Percentiles rank a stretch among this genome's conserved stretches.
Evolutionary conservation across 2,329 filamentous ascomycete genomes (phyloP).

Genomic region (Pseudogymnoascus sp.): DNA sequence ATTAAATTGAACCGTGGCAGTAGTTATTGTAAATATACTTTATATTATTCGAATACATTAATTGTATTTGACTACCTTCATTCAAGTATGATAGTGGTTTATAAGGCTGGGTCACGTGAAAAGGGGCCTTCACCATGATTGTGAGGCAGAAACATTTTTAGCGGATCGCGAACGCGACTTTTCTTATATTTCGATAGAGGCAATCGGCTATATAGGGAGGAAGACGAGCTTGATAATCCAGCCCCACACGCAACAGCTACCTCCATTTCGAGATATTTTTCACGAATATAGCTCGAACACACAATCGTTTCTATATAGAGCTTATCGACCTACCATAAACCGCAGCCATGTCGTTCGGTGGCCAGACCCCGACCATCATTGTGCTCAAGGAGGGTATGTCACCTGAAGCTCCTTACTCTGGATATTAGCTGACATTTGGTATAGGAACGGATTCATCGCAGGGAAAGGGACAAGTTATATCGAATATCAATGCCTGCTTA

Average conservation of each 20-base stretch:
- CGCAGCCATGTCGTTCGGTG: constrained; percentile 77
- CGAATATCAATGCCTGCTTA: constrained; percentile 97
- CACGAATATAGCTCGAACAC: background rate
- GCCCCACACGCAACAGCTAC: constrained; percentile 4
- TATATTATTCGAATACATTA: background rate
- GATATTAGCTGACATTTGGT: constrained; percentile 12
- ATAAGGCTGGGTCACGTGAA: background rate
- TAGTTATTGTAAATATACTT: background rate
- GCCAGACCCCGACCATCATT: constrained; percentile 95
- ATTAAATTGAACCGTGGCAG: background rate
- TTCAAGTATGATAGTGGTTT: background rate
- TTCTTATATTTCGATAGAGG: constrained; percentile 10
- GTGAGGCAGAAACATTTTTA: constrained; percentile 11
- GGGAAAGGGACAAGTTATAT: constrained; percentile 91
- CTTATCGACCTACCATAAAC: constrained; percentile 1
- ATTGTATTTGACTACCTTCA: background rate
- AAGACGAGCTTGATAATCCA: constrained; percentile 6
- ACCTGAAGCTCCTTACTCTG: constrained; percentile 21
- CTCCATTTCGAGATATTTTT: constrained; percentile 7
- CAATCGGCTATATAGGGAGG: constrained; percentile 5
- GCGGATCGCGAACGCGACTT: constrained; percentile 10
- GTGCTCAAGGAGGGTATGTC: constrained; percentile 90
- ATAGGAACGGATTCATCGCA: constrained; percentile 94
- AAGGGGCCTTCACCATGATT: constrained; percentile 7
- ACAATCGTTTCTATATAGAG: constrained; percentile 2